Base-by-base conservation (phyloP, 306 rosid species). In the Dalbergia oliveri region DNA sequence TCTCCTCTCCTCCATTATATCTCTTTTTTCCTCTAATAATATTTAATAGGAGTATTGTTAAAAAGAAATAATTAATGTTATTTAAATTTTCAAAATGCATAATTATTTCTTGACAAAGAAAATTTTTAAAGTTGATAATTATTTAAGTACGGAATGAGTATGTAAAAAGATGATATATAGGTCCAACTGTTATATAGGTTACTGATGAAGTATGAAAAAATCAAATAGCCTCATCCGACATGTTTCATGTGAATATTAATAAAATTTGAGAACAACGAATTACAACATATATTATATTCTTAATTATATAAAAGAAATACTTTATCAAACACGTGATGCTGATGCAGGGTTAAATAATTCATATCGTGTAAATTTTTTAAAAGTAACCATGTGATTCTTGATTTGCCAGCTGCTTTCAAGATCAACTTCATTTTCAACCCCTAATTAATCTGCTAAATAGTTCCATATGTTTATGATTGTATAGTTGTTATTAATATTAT, bases 341-440 rank as follows among this genome's bases (percentile, higher is more conserved):
- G 9, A 39, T 39, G 78, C 1, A 14, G 15, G 21, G 43, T 75
- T 12, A 75, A 75, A 69, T 53, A 82, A 69, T 76, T 70, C 15
- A 43, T 61, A 31, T 34, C 34, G 5, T 51, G 50, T 62, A 19
- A 62, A 8, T 11, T 26, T 26, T 23, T 18, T 11, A 41, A 58
- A 56, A 26, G 69, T 31, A 70, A 63, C 77, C 78, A 60, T 70
- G 79, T 54, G 82, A 50, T 75, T 19, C 77, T 62, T 9, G 67
- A 69, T 76, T 82, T 82, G 86, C 82, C 79, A 76, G 75, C 69
- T 58, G 16, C 41, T 21, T 21, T 15, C 63, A 4, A n/a, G 11
- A 67, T 57, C 34, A 21, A 33, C 68, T 58, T 66, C 34, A 56
- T 66, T 73, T 66, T 73, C 23, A 81, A 63, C 51, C 54, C 37